Evolutionary conservation across 140 eudicot genomes (phyloP).

Genomic region (Erigeron philadelphicus): DNA sequence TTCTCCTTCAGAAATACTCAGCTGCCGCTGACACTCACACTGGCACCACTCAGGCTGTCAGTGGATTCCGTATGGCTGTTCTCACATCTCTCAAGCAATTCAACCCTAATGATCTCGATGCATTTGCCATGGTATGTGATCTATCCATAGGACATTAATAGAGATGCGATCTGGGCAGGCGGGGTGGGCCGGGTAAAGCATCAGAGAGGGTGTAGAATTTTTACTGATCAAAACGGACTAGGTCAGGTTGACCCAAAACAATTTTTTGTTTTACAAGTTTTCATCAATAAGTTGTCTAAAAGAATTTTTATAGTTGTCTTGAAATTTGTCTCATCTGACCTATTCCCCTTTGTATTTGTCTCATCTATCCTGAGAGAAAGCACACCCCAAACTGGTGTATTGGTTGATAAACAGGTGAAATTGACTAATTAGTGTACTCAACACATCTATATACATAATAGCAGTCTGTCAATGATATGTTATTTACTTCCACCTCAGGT

Average conservation of each 20-base stretch:
- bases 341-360: neutral
- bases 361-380: neutral
- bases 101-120: conserved; percentile 81
- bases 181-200: neutral
- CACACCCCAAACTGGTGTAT: neutral
- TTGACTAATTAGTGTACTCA: neutral
- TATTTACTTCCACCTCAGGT: conserved; percentile 45
- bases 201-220: too few relatives aligned
- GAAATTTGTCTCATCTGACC: neutral
- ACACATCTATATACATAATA: neutral
- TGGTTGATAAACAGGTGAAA: neutral
- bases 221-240: too few relatives aligned
- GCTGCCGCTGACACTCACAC: conserved; percentile 85
- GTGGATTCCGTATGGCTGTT: conserved; percentile 97
- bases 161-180: neutral
- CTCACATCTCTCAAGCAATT: conserved; percentile 83
- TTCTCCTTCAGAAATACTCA: conserved; percentile 89
- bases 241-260: neutral
- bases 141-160: conserved; percentile 7
- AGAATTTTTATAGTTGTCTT: neutral
- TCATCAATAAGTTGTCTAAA: too few relatives aligned
- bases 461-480: neutral
- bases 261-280: too few relatives aligned
- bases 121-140: conserved; percentile 79
- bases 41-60: conserved; percentile 74